Evolutionary conservation across 805 yeast genomes (phyloP), one percentile per base, ranked within the genome.

Genomic region (Pichia pseudocactophila): DNA sequence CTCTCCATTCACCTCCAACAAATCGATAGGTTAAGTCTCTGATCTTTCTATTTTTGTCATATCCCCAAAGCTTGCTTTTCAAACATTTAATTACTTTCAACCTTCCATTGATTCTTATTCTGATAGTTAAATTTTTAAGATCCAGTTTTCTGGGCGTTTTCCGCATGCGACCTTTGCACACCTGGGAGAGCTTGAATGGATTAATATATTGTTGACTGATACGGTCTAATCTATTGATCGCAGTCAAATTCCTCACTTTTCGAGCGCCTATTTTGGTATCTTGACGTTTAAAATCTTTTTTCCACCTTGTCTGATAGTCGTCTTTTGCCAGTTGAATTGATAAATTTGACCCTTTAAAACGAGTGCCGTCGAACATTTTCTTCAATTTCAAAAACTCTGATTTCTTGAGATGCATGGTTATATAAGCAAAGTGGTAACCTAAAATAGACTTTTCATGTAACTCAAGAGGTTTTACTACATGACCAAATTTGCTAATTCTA

Each of bases 1-100:
- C 85, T 50, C 72, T 73, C 96, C 96, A 87, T 36, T 70, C 73
- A 0, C 82, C 84, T 47, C 80, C 73, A 9, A 61, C 65, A 57
- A 74, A 89, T 41, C 68, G 66, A 61, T 69, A 73, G 0, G 81
- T 83, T 50, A 88, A 66, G 51, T 82, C 92, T 28, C 71, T 69
- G 2, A 70, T 58, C 3, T 70, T 66, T 52, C 74, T 80, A 48
- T 75, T 71, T 63, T 83, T 84, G 50, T 83, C 88, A 47, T 76
- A 71, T 3, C 97, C 97, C 98, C 98, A 90, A 33, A 92, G 70
- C 57, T 88, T 88, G 27, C 80, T 76, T 63, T 88, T 87, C 52
- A 71, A 73, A 50, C 80, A 67, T 51, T 74, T 75, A 43, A 82
- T 62, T 5, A 68, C 66, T 59, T 74, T 78, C 41, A 76, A 62